Evolutionary conservation across 2,329 filamentous ascomycete genomes (phyloP).

Genomic region (Colletotrichum endophyticum): DNA sequence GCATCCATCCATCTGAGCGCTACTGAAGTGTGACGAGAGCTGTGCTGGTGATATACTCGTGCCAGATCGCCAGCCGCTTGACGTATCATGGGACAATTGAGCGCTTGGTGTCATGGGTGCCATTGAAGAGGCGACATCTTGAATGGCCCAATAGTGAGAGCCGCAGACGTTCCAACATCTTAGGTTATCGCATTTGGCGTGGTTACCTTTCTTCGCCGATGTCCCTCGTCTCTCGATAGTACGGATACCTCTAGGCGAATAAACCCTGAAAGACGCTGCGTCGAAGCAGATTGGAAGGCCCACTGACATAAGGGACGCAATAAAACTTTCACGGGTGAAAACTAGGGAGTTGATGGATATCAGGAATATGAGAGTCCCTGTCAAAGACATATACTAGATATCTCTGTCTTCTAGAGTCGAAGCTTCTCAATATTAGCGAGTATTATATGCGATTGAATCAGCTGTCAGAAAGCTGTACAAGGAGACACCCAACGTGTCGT

Average conservation of each 20-base stretch:
- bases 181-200: background rate
- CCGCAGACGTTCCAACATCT: background rate
- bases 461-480: background rate
- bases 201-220: background rate
- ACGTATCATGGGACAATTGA: background rate
- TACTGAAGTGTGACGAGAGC: background rate
- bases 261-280: no score
- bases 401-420: background rate
- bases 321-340: background rate
- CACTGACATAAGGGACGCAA: background rate
- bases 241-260: background rate
- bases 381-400: background rate
- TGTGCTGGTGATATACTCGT: background rate
- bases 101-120: background rate
- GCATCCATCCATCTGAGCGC: background rate
- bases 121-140: background rate
- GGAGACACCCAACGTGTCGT: background rate
- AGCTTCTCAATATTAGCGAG: rapidly evolving
- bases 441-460: rapidly evolving
- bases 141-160: background rate
- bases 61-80: background rate
- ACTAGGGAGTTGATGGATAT: background rate
- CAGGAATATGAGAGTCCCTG: background rate
- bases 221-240: background rate
- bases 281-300: background rate